Evolutionary conservation across 106 monocot species (phyloP).

Genomic region (Dendrobium huoshanense): DNA sequence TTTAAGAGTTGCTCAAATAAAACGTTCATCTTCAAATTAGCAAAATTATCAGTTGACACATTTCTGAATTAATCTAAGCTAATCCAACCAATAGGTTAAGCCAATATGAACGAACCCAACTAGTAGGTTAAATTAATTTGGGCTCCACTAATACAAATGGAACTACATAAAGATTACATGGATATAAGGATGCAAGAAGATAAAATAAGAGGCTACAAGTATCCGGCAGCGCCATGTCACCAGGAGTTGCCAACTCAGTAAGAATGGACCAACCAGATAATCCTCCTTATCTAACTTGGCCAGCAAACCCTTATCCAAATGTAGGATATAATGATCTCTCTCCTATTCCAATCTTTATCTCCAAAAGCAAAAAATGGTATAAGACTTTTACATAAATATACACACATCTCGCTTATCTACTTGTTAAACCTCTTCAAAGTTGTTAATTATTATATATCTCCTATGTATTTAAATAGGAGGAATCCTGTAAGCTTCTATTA

Average conservation of each 20-base stretch:
- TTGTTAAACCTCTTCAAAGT: neutral
- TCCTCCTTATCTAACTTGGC: neutral
- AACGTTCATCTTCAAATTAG: neutral
- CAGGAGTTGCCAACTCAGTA: neutral
- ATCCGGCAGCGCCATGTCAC: neutral
- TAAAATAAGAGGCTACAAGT: neutral
- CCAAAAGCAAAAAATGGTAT: neutral
- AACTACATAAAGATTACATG: too few species aligned
- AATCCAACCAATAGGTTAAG: slow-evolving; percentile 1
- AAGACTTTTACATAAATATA: too few species aligned
- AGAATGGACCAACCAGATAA: neutral
- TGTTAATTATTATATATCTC: neutral
- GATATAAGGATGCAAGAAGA: neutral
- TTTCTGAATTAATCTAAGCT: slow-evolving; percentile 2
- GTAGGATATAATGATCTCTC: neutral
- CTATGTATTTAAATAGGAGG: neutral
- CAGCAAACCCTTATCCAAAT: neutral
- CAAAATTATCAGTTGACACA: neutral
- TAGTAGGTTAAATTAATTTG: neutral
- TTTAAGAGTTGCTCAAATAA: neutral
- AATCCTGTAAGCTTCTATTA: neutral
- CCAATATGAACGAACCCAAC: neutral
- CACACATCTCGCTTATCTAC: neutral
- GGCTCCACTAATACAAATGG: neutral
- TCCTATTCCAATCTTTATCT: neutral